Evolutionary conservation across 371 early-diverging fungal genomes (phyloP).

Genomic region (Circinella minor): DNA sequence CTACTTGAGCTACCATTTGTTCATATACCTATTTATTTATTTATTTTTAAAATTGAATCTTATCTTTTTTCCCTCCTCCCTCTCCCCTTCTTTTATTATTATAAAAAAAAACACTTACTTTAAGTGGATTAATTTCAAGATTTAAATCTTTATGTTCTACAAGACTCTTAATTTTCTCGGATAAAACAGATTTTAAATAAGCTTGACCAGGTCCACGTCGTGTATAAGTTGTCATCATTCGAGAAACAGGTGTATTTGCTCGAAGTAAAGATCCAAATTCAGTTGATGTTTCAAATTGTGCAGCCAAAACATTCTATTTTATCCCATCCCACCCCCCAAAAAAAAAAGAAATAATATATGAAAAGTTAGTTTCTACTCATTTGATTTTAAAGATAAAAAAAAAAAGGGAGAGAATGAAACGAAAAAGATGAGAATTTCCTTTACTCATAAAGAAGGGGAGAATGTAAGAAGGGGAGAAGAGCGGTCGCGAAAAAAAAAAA

Average conservation of each 20-base stretch:
- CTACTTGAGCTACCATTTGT: conserved; percentile 81
- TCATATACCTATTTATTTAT: conserved; percentile 69
- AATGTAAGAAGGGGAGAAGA: too few relatives aligned
- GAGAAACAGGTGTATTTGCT: conserved; percentile 95
- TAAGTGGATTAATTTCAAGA: conserved; percentile 89
- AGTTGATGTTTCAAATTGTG: conserved; percentile 89
- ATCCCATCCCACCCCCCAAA: too few relatives aligned
- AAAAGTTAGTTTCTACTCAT: too few relatives aligned
- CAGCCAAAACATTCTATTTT: conserved; percentile 80
- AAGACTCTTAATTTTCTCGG: conserved; percentile 80
- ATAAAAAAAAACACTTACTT: conserved; percentile 30
- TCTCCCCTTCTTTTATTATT: too few relatives aligned
- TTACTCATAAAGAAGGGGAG: too few relatives aligned
- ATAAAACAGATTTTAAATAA: conserved; percentile 87
- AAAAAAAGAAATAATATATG: too few relatives aligned
- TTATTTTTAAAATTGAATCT: background rate
- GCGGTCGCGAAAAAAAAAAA: too few relatives aligned
- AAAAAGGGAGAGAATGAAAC: too few relatives aligned
- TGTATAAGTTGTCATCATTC: conserved; percentile 97
- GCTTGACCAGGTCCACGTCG: conserved; percentile 95
- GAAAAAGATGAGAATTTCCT: too few relatives aligned
- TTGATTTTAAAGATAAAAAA: background rate
- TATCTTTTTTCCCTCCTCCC: too few relatives aligned
- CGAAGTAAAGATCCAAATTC: conserved; percentile 90
- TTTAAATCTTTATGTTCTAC: conserved; percentile 80